Conservation (phyloP, 2,329 filamentous ascomycete genomes). For the Rachicladosporium sp. region DNA sequence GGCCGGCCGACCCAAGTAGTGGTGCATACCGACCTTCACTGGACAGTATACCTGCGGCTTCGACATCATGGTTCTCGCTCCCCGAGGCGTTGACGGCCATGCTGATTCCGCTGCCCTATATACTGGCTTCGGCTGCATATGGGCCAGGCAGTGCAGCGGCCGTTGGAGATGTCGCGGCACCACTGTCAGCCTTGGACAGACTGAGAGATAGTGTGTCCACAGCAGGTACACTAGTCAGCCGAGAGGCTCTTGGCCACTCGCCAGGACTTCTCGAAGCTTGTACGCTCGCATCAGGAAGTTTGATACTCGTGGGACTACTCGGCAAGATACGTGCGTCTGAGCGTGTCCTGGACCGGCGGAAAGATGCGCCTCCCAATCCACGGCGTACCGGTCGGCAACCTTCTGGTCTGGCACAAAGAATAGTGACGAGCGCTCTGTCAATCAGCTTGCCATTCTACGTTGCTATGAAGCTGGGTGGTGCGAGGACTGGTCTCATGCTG, state of each 20-base stretch:
- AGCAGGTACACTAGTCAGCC: slow-evolving; percentile 4
- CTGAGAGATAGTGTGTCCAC: slow-evolving; percentile 18
- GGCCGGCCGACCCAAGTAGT: slow-evolving; percentile 14
- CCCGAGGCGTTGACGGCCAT: slow-evolving; percentile 39
- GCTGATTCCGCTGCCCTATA: slow-evolving; percentile 37
- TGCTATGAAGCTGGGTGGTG: slow-evolving; percentile 41
- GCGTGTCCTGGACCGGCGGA: slow-evolving; percentile 19
- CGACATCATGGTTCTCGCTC: slow-evolving; percentile 23
- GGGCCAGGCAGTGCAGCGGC: slow-evolving; percentile 13
- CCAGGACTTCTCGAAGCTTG: slow-evolving; percentile 33
- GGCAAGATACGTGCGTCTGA: slow-evolving; percentile 22
- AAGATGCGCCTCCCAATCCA: slow-evolving; percentile 16
- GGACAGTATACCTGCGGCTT: slow-evolving; percentile 10
- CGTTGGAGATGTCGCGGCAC: slow-evolving; percentile 14
- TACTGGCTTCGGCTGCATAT: slow-evolving; percentile 37
- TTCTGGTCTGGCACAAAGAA: no score
- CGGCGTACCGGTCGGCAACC: slow-evolving; percentile 3
- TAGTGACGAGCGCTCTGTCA: slow-evolving; percentile 11
- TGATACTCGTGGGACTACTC: slow-evolving; percentile 32
- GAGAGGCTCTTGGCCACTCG: slow-evolving; percentile 6
- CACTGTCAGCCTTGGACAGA: slow-evolving; percentile 19
- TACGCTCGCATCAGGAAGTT: slow-evolving; percentile 33
- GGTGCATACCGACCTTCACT: slow-evolving; percentile 11
- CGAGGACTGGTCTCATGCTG: slow-evolving; percentile 40
- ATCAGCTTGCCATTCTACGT: slow-evolving; percentile 43